phyloP scores from a whole-genome alignment of 495 filamentous ascomycete genomes.

The Xylaria telfairii region DNA sequence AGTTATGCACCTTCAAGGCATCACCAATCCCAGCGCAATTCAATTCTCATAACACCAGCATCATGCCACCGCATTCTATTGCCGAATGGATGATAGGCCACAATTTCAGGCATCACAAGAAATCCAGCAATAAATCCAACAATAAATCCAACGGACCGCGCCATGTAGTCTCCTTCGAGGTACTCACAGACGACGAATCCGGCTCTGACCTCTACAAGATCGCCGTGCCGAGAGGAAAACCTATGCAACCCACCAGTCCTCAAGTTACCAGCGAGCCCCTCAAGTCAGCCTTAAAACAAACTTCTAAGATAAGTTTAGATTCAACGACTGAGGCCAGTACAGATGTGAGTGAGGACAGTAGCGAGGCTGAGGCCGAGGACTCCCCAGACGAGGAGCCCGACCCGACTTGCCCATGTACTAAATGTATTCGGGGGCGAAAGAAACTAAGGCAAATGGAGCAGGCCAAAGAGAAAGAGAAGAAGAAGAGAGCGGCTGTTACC shows the following conservation, averaged over 20 bases:
- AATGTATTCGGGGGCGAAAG: slow-evolving; percentile 30
- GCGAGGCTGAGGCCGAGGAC: slow-evolving; percentile 23
- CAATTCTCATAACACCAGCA: slow-evolving; percentile 2
- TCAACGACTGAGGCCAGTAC: slow-evolving; percentile 21
- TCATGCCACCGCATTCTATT: slow-evolving; percentile 38
- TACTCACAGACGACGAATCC: slow-evolving; percentile 48
- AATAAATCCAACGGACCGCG: slow-evolving; percentile 11
- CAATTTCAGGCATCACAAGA: slow-evolving; percentile 35
- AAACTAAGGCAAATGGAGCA: slow-evolving; percentile 19
- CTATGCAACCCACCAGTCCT: slow-evolving; percentile 28
- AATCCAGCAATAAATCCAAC: too few species aligned
- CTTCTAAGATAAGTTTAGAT: slow-evolving; percentile 15
- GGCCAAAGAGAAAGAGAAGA: slow-evolving; percentile 18
- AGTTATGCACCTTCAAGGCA: not conserved
- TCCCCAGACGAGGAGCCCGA: slow-evolving; percentile 26
- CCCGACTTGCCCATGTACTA: slow-evolving; percentile 35
- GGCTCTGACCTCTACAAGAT: slow-evolving; percentile 43
- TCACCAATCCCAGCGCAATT: not conserved
- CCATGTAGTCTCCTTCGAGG: slow-evolving; percentile 36
- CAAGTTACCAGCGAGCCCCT: slow-evolving; percentile 29
- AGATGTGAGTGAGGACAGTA: slow-evolving; percentile 25
- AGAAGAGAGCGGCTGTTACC: not conserved
- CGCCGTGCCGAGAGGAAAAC: slow-evolving; percentile 42
- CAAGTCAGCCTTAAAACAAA: slow-evolving; percentile 34
- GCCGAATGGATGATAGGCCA: slow-evolving; percentile 52